Percentiles rank a stretch among this genome's conserved stretches.
These are phyloP conservation scores for Phycomyces blakesleeanus DNA, from an alignment of 192 early-diverging fungal species.

Conservation along the genomic window DNA sequence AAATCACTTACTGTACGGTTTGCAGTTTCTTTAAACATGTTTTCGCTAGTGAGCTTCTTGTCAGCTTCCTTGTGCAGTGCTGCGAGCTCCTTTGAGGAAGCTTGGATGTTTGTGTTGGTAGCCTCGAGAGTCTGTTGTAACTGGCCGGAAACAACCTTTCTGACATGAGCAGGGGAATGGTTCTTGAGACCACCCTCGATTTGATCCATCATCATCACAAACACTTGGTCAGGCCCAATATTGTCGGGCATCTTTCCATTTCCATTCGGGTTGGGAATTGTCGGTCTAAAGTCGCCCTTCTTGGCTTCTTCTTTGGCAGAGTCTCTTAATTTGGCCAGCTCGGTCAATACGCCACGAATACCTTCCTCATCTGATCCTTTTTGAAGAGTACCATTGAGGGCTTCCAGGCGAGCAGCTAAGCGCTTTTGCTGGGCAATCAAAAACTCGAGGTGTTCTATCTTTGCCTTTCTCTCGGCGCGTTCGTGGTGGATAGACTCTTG, in stretches of 20 bases:
- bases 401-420: conserved; percentile 19
- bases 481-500: conserved; percentile 86
- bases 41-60: conserved; percentile 68
- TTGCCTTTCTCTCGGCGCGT: conserved; percentile 72
- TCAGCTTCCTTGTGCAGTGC: conserved; percentile 57
- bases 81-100: conserved; percentile 40
- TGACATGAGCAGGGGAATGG: conserved; percentile 24
- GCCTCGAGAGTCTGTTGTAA: conserved; percentile 6
- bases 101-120: conserved; percentile 6
- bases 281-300: not conserved
- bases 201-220: conserved; percentile 43
- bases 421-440: conserved; percentile 24
- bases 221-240: conserved; percentile 41
- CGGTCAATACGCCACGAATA: conserved; percentile 10
- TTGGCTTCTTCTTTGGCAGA: conserved; percentile 23
- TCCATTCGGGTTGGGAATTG: not conserved
- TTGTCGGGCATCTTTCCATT: not conserved
- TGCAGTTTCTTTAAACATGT: conserved; percentile 60
- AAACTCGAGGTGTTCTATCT: conserved; percentile 45
- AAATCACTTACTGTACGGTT: conserved; percentile 52
- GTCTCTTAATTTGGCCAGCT: conserved; percentile 9
- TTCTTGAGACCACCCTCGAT: conserved; percentile 33
- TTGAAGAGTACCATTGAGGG: conserved; percentile 17
- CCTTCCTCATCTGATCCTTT: conserved; percentile 3
- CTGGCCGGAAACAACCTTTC: conserved; percentile 11